Evolutionary conservation across 2,329 filamentous ascomycete genomes (phyloP).

Genomic region (Sporothrix mexicana): DNA sequence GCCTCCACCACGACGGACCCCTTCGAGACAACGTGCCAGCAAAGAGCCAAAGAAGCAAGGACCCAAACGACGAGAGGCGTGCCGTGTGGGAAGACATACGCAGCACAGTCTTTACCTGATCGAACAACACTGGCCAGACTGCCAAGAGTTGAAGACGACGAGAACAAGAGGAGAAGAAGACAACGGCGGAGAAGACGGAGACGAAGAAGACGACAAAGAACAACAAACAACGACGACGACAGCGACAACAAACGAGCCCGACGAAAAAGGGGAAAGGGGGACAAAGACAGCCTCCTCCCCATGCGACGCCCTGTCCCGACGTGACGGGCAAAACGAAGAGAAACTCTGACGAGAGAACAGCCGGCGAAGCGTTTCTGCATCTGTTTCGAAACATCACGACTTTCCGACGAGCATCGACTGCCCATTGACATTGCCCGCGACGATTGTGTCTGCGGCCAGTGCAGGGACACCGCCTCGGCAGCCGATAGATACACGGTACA

Average conservation of each 20-base stretch:
- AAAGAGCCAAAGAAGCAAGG: background rate
- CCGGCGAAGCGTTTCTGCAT: constrained; percentile 14
- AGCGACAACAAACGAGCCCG: background rate
- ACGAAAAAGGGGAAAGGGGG: background rate
- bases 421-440: background rate
- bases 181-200: background rate
- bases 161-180: background rate
- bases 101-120: background rate
- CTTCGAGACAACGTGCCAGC: constrained; percentile 28
- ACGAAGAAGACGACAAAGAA: background rate
- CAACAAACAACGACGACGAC: background rate
- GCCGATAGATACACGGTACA: constrained; percentile 3
- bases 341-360: background rate
- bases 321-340: background rate
- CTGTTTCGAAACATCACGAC: constrained; percentile 30
- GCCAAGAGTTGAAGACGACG: constrained; percentile 17
- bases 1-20: constrained; percentile 24
- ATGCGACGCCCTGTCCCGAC: background rate
- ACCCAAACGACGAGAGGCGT: constrained; percentile 9
- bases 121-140: constrained; percentile 6
- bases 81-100: background rate
- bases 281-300: background rate
- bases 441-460: background rate
- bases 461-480: background rate
- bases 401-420: constrained; percentile 8